A percentile compares a stretch with the other conserved stretches of the same genome.
phyloP scores from a whole-genome alignment of 2,329 filamentous ascomycete genomes.

The Microdochium trichocladiopsis region DNA sequence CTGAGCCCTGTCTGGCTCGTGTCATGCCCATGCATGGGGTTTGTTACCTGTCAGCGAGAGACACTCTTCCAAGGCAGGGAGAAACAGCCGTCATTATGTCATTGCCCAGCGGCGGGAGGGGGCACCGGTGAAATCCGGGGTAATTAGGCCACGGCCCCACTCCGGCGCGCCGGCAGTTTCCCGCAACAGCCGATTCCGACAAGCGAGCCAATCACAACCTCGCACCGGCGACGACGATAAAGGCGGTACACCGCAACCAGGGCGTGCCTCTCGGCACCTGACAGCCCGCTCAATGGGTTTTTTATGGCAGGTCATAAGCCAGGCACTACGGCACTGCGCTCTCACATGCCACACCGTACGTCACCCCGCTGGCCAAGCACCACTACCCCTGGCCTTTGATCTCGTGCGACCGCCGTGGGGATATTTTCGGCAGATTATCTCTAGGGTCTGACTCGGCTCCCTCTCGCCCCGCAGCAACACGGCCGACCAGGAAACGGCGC shows the following conservation, averaged over 20 bases:
- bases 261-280: too few species aligned
- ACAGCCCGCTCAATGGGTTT: too few species aligned
- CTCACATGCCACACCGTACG: background rate
- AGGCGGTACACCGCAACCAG: background rate
- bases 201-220: background rate
- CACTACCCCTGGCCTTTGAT: background rate
- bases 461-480: background rate
- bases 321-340: background rate
- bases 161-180: background rate
- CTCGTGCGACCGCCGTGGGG: background rate
- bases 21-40: too few species aligned
- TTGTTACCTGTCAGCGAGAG: too few species aligned
- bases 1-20: too few species aligned
- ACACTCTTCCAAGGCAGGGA: too few species aligned
- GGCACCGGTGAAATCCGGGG: background rate
- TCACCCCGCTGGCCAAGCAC: background rate
- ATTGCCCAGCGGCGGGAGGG: background rate
- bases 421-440: background rate
- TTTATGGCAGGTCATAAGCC: too few species aligned
- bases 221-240: background rate
- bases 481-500: background rate
- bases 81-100: background rate
- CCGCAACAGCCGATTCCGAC: background rate
- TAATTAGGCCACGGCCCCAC: background rate
- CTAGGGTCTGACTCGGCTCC: background rate